Percentiles rank a stretch among this genome's conserved stretches.
Evolutionary conservation across 345 rosid species (phyloP).

Genomic region (Salix suchowensis): DNA sequence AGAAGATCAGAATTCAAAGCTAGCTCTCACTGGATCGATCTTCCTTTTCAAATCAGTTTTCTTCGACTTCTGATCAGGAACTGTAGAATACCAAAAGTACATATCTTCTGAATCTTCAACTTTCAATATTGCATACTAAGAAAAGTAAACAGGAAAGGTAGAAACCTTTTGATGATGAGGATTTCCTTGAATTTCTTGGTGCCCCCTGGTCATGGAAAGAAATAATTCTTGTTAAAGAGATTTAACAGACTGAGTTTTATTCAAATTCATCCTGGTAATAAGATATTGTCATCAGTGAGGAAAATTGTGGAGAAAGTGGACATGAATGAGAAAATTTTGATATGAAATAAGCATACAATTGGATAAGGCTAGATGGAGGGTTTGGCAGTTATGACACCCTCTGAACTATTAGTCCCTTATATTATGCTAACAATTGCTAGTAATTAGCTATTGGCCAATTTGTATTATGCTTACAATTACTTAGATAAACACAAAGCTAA

Average conservation of each 20-base stretch:
- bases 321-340: too few species aligned
- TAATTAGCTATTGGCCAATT: neutral
- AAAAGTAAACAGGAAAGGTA: constrained; percentile 14
- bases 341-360: neutral
- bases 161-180: constrained; percentile 40
- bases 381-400: neutral
- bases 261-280: neutral
- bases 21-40: constrained; percentile 29
- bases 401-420: neutral
- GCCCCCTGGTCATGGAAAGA: constrained; percentile 26
- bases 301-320: too few species aligned
- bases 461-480: neutral
- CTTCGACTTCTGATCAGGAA: constrained; percentile 30
- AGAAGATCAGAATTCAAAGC: constrained; percentile 10
- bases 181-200: constrained; percentile 27
- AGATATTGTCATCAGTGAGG: neutral
- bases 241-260: neutral
- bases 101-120: constrained; percentile 12
- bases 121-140: constrained; percentile 3
- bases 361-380: neutral
- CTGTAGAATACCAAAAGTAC: constrained; percentile 27
- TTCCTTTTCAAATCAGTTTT: constrained; percentile 26
- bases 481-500: neutral
- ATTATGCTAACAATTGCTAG: neutral
- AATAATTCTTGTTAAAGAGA: neutral